These are phyloP conservation scores for Hibiscus syriacus DNA, from an alignment of 345 rosid species.

Conservation along the genomic window DNA sequence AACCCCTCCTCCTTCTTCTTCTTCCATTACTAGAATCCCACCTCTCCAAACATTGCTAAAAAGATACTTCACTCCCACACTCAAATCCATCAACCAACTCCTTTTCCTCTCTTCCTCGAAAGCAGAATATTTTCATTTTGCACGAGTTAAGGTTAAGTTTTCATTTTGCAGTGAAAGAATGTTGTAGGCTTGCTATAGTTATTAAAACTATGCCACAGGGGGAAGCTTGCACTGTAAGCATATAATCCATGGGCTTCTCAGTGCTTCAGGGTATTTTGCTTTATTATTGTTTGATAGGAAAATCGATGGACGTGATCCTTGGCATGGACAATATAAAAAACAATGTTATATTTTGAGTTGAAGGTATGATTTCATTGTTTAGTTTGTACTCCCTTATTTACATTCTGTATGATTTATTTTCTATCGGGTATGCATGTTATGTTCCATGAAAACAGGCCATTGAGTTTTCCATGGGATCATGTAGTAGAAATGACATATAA, in stretches of 20 bases:
- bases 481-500: not conserved
- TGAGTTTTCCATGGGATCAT: not conserved
- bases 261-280: not conserved
- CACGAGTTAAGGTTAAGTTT: not conserved
- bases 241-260: constrained; percentile 4
- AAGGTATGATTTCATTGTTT: constrained; percentile 15
- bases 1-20: too few relatives aligned
- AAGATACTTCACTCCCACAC: too few relatives aligned
- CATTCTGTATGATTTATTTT: not conserved
- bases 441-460: not conserved
- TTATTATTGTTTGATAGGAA: not conserved
- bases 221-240: not conserved
- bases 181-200: constrained; percentile 9
- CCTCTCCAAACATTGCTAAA: too few relatives aligned
- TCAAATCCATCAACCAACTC: too few relatives aligned
- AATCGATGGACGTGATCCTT: not conserved
- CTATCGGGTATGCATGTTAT: not conserved
- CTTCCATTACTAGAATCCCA: too few relatives aligned
- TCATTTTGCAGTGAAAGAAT: not conserved
- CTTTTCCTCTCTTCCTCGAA: too few relatives aligned
- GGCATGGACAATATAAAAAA: constrained; percentile 1
- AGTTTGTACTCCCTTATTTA: not conserved
- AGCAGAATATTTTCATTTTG: too few relatives aligned
- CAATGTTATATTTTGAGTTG: constrained; percentile 8
- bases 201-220: constrained; percentile 6